Evolutionary conservation across 495 filamentous ascomycete species (phyloP), one percentile per base, ranked within the genome.

Genomic region (Cetradonia linearis): DNA sequence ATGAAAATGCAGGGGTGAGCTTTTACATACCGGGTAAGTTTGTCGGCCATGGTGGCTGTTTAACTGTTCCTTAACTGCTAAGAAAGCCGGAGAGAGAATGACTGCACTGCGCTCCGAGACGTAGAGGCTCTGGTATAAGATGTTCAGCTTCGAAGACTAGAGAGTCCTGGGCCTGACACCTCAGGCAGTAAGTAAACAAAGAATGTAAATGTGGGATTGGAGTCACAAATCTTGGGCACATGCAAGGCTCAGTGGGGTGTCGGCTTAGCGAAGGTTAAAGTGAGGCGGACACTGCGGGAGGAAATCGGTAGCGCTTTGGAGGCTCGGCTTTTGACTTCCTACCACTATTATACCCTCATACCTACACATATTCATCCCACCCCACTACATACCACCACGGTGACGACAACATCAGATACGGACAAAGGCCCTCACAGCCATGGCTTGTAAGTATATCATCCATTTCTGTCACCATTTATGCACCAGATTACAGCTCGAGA

Each of bases 31-130:
- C 88, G 83, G 57, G 89, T 93, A 63, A 94, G 78, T 74, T 83
- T 93, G 79, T 95, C 89, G 62, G 86, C 78, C 89, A 93, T 94
- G 69, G 60, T 78, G 72, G 8, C 50, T 54, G 50, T 16, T 16
- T 46, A 20, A 5, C 8, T 16, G 23, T 23, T 33, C 20, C 11
- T 3, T 36, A 18, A 7, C 14, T 54, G 28, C 20, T 6, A 14
- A 54, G 28, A 6, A 34, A 18, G 33, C 30, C 8, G 34, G 50
- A 28, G 33, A 9, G 33, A 14, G 42, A 46, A 3, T 25, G 16
- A 46, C 20, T 11, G n/a, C 10, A 54, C 28, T 1, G n/a, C n/a
- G 6, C 9, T 36, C 9, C 2, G 5, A 34, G 28, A 5, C 20
- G 30, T 10, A 10, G 18, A 11, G 34, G n/a, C 5, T 23, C 33